These are phyloP conservation scores for Trametes cubensis DNA, from an alignment of 768 basidiomycete genomes.

Conservation along the genomic window DNA sequence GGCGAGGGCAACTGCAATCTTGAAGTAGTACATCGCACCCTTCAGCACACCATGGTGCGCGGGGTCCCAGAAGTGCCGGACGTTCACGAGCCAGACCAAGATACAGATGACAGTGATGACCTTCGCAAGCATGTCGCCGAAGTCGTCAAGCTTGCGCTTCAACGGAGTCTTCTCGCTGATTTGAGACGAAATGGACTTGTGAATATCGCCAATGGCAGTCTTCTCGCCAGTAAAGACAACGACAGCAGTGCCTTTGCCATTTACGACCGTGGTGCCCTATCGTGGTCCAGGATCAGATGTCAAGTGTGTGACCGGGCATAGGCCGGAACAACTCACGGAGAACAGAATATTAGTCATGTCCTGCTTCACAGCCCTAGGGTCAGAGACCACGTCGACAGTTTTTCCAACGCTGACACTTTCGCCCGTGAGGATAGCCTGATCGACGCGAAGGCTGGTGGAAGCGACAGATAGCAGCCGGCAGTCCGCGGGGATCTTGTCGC, in stretches of 20 bases:
- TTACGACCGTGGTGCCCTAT: conserved; percentile 95
- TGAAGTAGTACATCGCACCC: conserved; percentile 98
- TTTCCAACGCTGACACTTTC: conserved; percentile 92
- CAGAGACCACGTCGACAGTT: conserved; percentile 64
- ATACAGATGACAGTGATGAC: conserved; percentile 97
- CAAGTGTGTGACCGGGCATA: neutral
- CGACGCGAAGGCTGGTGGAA: conserved; percentile 91
- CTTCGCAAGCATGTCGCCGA: conserved; percentile 96
- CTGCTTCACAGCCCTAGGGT: conserved; percentile 88
- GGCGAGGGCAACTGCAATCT: conserved; percentile 98
- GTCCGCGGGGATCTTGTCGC: conserved; percentile 95
- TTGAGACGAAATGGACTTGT: conserved; percentile 92
- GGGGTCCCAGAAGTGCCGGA: conserved; percentile 95
- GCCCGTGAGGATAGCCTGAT: conserved; percentile 96
- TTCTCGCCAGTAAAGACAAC: conserved; percentile 84
- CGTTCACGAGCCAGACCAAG: conserved; percentile 97
- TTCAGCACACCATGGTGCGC: conserved; percentile 88
- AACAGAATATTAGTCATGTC: conserved; percentile 98
- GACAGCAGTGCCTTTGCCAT: conserved; percentile 84
- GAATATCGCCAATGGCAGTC: conserved; percentile 96
- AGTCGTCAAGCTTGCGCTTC: conserved; percentile 97
- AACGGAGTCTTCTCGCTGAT: conserved; percentile 96
- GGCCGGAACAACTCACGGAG: conserved; percentile 54
- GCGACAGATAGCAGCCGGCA: conserved; percentile 86
- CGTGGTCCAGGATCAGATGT: neutral